Conservation (phyloP, 768 basidiomycete species). For the Cystobasidium tubakii region DNA sequence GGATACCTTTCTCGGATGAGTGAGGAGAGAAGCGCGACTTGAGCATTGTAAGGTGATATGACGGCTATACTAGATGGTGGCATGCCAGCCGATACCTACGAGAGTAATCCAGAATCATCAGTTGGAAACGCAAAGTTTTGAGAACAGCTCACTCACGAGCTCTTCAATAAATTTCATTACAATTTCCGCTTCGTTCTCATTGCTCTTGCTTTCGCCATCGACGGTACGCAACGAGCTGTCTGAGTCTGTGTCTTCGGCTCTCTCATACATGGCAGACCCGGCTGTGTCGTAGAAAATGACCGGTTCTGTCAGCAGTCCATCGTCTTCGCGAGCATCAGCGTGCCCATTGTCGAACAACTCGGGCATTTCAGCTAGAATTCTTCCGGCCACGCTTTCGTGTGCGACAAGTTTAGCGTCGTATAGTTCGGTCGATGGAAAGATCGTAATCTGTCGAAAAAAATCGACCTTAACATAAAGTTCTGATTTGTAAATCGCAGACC, state of each 20-base stretch:
- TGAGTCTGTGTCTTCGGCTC: constrained; percentile 56
- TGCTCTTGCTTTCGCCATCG: constrained; percentile 66
- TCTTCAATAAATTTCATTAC: constrained; percentile 76
- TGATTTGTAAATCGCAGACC: too few species aligned
- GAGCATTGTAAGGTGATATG: constrained; percentile 92
- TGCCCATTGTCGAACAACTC: constrained; percentile 49
- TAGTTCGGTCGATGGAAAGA: constrained; percentile 39
- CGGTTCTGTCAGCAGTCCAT: constrained; percentile 67
- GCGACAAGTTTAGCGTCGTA: constrained; percentile 40
- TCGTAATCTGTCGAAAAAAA: constrained; percentile 46
- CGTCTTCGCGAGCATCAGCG: constrained; percentile 58
- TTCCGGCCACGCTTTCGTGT: neutral
- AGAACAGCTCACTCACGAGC: constrained; percentile 56
- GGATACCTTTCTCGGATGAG: constrained; percentile 59
- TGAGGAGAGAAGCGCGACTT: constrained; percentile 75
- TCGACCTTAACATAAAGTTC: too few species aligned
- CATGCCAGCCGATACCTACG: constrained; percentile 61
- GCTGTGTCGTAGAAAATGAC: constrained; percentile 82
- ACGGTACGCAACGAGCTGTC: constrained; percentile 4
- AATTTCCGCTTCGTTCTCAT: constrained; percentile 88
- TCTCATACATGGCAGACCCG: constrained; percentile 58
- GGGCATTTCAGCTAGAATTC: constrained; percentile 53
- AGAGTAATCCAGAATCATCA: neutral
- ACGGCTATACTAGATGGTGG: constrained; percentile 70
- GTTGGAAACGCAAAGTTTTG: neutral